Evolutionary conservation across 2,329 filamentous ascomycete genomes (phyloP), one percentile per base, ranked within the genome.

Genomic region (Cercospora nicotianae): DNA sequence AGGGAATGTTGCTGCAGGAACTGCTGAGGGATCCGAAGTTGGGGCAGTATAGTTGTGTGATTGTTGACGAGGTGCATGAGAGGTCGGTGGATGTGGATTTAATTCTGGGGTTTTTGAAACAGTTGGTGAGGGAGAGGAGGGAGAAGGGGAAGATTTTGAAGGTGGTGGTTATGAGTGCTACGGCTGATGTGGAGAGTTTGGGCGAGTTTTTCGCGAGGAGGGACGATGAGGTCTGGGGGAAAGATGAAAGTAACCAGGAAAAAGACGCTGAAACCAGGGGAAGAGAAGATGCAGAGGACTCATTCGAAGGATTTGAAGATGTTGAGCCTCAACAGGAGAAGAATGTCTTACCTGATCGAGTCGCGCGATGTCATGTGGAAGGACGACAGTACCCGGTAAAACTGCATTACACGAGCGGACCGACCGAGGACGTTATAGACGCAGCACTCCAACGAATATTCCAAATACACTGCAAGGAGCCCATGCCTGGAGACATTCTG

Each of bases 11-110:
- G 62, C 84, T 99, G 13, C 94, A 98, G 66, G 96, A 99, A 79
- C 90, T 99, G 79, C 80, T 99, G 68, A 87, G 90, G 63, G 95
- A 99, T 78, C 92, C 92, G 1, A 85, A 89, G 75, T 84, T 99
- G 75, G 87, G 86, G 33, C 89, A 92, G 76, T 99, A 99, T 77
- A 96, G 93, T 75, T 93, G 91, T 3, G 86, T 99, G 0, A 86
- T 99, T 18, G 92, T 99, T 7, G 95, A 99, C 80, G 95, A 99
- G 79, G 95, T 99, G 12, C 95, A 99, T 81, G 95, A 99, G 81
- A 86, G 95, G 73, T 96, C 94, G 72, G 87, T 98, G 23, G 96
- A 98, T 77, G 94, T 97, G 7, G 95, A 99, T 81, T 81, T 99
- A 28, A 85, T 97, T 9, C 84, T 96, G 28, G 95, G 95, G 0